These are phyloP conservation scores for Diaporthe destruens DNA, from an alignment of 2,329 filamentous ascomycete genomes.

Conservation along the genomic window DNA sequence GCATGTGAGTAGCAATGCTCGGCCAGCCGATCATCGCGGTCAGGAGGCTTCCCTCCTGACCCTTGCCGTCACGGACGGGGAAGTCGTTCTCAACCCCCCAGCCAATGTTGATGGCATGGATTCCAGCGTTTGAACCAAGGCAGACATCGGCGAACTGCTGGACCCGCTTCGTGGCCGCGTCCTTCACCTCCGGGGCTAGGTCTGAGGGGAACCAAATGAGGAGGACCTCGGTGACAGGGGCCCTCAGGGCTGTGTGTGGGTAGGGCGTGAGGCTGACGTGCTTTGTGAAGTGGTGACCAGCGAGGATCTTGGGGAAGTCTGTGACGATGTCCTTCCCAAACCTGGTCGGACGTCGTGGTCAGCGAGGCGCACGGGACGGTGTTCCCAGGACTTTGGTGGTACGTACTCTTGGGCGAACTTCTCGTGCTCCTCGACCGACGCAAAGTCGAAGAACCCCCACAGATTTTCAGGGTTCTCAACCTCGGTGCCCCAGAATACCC, in stretches of 20 bases:
- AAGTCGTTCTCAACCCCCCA: constrained; percentile 52
- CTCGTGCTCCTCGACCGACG: constrained; percentile 46
- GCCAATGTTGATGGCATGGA: constrained; percentile 43
- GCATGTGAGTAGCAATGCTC: constrained; percentile 53
- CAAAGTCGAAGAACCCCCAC: constrained; percentile 48
- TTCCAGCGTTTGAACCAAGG: constrained; percentile 32
- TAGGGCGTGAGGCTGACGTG: constrained; percentile 42
- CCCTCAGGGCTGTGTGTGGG: constrained; percentile 39
- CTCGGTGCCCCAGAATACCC: constrained; percentile 45
- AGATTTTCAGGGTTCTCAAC: constrained; percentile 43
- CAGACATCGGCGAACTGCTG: constrained; percentile 40
- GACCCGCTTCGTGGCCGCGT: neutral
- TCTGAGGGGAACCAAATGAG: constrained; percentile 41
- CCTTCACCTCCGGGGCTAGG: constrained; percentile 24
- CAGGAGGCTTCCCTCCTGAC: constrained; percentile 46
- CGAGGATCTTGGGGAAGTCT: constrained; percentile 43
- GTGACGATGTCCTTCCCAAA: constrained; percentile 42
- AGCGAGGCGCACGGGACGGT: neutral
- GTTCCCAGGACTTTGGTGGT: neutral
- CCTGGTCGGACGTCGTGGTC: constrained; percentile 22
- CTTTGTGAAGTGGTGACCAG: constrained; percentile 44
- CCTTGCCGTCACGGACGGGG: constrained; percentile 47
- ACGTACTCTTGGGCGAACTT: constrained; percentile 44
- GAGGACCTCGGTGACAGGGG: constrained; percentile 42
- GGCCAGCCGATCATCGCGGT: constrained; percentile 53